Conservation (phyloP, 306 rosid genomes). For the Pyrus communis region DNA sequence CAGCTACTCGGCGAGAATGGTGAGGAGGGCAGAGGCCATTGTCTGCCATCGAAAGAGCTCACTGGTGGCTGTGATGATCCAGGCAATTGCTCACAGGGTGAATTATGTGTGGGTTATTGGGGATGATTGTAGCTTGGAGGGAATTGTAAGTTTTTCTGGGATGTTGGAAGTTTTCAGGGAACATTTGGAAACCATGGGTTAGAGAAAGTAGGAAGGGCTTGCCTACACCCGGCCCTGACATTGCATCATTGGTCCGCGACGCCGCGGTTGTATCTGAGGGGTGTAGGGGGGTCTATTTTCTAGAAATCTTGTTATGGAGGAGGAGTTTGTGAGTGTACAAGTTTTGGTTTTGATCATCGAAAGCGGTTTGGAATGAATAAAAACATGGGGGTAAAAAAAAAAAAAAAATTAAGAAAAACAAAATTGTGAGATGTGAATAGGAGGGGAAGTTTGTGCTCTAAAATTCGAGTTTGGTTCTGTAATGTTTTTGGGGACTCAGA, state of each 20-base stretch:
- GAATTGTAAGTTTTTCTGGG: slow-evolving; percentile 72
- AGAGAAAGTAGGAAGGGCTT: slow-evolving; percentile 7
- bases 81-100: slow-evolving; percentile 92
- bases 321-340: background rate
- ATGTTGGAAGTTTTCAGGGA: slow-evolving; percentile 81
- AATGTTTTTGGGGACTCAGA: background rate
- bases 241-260: background rate
- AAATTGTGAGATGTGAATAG: background rate
- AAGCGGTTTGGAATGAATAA: background rate
- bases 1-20: slow-evolving; percentile 79
- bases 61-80: slow-evolving; percentile 85
- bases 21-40: slow-evolving; percentile 75
- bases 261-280: background rate
- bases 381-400: background rate
- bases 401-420: background rate
- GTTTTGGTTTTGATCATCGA: background rate
- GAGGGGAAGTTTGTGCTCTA: background rate
- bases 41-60: slow-evolving; percentile 94
- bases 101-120: slow-evolving; percentile 91
- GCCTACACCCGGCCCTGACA: background rate
- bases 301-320: background rate
- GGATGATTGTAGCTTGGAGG: slow-evolving; percentile 79
- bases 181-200: slow-evolving; percentile 33
- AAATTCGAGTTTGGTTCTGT: background rate
- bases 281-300: background rate